phyloP scores from a whole-genome alignment of 768 basidiomycete species.

The Russula virescens region DNA sequence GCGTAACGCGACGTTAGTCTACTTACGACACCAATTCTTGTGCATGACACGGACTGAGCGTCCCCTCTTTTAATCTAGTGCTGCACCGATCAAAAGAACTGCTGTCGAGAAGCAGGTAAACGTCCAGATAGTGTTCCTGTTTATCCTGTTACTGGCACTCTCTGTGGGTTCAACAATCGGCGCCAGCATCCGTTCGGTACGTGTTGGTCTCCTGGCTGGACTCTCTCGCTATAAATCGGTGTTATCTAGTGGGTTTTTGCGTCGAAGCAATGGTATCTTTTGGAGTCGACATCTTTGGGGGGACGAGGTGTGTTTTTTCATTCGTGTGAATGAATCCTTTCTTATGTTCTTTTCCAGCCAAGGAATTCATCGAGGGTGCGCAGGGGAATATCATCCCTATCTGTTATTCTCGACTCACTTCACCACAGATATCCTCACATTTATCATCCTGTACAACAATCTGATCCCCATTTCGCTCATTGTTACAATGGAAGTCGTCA shows the following conservation, averaged over 20 bases:
- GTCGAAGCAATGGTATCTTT: constrained; percentile 84
- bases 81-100: constrained; percentile 94
- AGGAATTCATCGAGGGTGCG: constrained; percentile 78
- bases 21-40: not conserved
- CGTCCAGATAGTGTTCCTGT: constrained; percentile 91
- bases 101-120: constrained; percentile 96
- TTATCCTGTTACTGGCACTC: constrained; percentile 78
- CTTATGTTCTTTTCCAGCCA: constrained; percentile 41
- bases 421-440: constrained; percentile 82
- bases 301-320: constrained; percentile 47
- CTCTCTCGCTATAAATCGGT: not conserved
- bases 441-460: constrained; percentile 98
- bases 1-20: constrained; percentile 91
- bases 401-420: constrained; percentile 5
- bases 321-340: constrained; percentile 4
- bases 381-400: not conserved
- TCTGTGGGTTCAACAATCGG: constrained; percentile 92
- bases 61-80: constrained; percentile 40
- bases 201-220: constrained; percentile 26
- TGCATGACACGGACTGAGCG: not conserved
- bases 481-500: constrained; percentile 99
- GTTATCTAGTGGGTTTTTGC: constrained; percentile 74
- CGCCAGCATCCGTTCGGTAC: constrained; percentile 74
- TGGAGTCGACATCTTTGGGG: constrained; percentile 52
- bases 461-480: constrained; percentile 98